Base-by-base conservation (phyloP, 2,329 filamentous ascomycete species). In the Colletotrichum chrysophilum region DNA sequence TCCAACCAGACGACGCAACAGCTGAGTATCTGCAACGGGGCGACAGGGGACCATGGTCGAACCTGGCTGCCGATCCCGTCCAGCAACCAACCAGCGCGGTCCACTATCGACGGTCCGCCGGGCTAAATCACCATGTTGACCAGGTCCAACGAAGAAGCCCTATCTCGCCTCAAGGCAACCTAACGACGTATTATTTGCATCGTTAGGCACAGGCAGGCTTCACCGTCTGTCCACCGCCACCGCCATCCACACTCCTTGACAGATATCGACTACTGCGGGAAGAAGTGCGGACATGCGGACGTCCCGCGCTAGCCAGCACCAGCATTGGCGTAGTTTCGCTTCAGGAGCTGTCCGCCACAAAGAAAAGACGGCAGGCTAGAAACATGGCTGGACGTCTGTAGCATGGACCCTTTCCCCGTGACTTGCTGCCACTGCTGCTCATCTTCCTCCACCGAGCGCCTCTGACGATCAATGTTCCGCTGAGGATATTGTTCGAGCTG, bases 41-140 rank as follows among this genome's bases (percentile, higher is more conserved):
- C 43, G 52, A 36, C 58, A 73, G 62, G 70, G 58, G 32, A 73
- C 56, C 58, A 68, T 73, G 56, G 34, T 65, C 26, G 64, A 69
- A 60, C 58, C 64, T 38, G 64, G 65, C 58, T 65, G 48, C 26
- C 32, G 70, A 55, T 69, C 70, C 34, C 30, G 64, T 24, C 26
- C 43, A 56, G n/a, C n/a, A 24, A 36, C 65, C 64, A 66, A 65
- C 70, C 43, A 68, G 56, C 32, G 24, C 36, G 43, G 34, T 38
- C 38, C 18, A 26, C 36, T 30, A 43, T 58, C n/a, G 21, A 66
- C 66, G 26, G 56, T 34, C 60, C 24, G 66, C 66, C 55, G 55
- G 55, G 55, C 55, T 71, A 61, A 72, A 32, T 55, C 28, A 13
- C 36, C 61, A 66, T 60, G 48, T 65, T 26, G 55, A 70, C 66